These are phyloP conservation scores for Babesia bigemina DNA, from an alignment of 169 alveolate species.

Conservation along the genomic window DNA sequence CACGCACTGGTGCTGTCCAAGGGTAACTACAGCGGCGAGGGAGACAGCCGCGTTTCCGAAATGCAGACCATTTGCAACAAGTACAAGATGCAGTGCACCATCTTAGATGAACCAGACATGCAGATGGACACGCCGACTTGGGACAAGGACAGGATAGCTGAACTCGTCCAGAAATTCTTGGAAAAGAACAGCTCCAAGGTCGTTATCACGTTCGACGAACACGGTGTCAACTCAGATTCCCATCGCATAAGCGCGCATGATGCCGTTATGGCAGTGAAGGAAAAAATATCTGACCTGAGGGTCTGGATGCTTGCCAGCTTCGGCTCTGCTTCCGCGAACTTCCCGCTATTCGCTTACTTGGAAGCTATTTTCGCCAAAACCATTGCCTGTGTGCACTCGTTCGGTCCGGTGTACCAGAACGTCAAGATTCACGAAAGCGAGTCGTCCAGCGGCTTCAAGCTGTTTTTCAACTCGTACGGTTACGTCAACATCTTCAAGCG, in stretches of 20 bases:
- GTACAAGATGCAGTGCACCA: constrained; percentile 26
- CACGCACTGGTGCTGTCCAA: constrained; percentile 50
- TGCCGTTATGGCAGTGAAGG: constrained; percentile 35
- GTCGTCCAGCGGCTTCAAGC: constrained; percentile 5
- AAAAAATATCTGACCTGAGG: constrained; percentile 13
- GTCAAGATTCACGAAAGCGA: constrained; percentile 33
- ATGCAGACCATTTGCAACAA: constrained; percentile 51
- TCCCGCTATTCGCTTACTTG: not conserved
- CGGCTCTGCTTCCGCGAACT: not conserved
- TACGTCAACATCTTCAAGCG: constrained; percentile 35
- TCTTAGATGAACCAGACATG: constrained; percentile 26
- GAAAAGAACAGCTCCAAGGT: constrained; percentile 2
- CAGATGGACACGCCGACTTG: constrained; percentile 24
- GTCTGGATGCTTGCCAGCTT: constrained; percentile 36
- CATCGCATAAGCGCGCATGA: constrained; percentile 55
- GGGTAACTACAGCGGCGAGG: constrained; percentile 63
- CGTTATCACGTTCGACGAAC: constrained; percentile 71
- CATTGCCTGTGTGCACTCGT: not conserved
- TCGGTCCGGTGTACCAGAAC: constrained; percentile 4
- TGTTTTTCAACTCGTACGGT: constrained; percentile 39
- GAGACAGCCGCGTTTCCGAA: constrained; percentile 54
- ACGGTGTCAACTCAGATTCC: constrained; percentile 73
- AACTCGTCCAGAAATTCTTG: constrained; percentile 22
- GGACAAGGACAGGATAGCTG: constrained; percentile 18
- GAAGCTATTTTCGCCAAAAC: not conserved